phyloP scores from a whole-genome alignment of 129 eudicot species.

The Silybum marianum region DNA sequence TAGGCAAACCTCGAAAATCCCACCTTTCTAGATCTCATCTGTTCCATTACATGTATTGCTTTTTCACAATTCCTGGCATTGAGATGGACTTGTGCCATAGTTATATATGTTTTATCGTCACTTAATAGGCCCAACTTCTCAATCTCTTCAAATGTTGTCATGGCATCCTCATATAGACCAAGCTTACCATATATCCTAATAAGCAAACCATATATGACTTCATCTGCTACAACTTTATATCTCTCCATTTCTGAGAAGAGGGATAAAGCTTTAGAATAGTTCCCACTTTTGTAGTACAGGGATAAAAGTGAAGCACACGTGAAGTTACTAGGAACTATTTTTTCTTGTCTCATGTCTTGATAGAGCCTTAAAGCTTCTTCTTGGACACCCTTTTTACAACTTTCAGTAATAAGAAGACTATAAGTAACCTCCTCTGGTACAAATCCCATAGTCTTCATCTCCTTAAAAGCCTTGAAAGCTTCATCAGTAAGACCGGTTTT shows the following conservation, averaged over 20 bases:
- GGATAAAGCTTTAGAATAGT: constrained; percentile 82
- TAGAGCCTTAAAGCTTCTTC: constrained; percentile 64
- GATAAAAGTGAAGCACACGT: constrained; percentile 96
- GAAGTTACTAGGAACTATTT: constrained; percentile 75
- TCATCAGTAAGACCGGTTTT: constrained; percentile 62
- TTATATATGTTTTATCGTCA: constrained; percentile 72
- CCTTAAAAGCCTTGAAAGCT: constrained; percentile 54
- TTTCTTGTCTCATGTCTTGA: constrained; percentile 65
- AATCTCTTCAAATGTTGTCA: constrained; percentile 67
- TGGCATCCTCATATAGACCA: constrained; percentile 85
- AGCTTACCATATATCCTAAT: constrained; percentile 91
- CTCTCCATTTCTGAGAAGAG: constrained; percentile 89
- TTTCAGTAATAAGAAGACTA: constrained; percentile 60
- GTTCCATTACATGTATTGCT: constrained; percentile 61
- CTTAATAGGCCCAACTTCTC: constrained; percentile 63
- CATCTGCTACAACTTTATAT: constrained; percentile 65
- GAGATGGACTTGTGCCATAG: constrained; percentile 96
- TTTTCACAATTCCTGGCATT: constrained; percentile 53
- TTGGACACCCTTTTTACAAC: constrained; percentile 49
- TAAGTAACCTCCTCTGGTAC: constrained; percentile 92
- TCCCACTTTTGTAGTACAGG: constrained; percentile 66
- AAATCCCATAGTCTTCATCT: constrained; percentile 65
- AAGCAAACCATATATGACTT: constrained; percentile 86
- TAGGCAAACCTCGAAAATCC: constrained; percentile 66
- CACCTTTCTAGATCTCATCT: constrained; percentile 54